phyloP scores from a whole-genome alignment of 441 rosid species.

The Breynia disticha region DNA sequence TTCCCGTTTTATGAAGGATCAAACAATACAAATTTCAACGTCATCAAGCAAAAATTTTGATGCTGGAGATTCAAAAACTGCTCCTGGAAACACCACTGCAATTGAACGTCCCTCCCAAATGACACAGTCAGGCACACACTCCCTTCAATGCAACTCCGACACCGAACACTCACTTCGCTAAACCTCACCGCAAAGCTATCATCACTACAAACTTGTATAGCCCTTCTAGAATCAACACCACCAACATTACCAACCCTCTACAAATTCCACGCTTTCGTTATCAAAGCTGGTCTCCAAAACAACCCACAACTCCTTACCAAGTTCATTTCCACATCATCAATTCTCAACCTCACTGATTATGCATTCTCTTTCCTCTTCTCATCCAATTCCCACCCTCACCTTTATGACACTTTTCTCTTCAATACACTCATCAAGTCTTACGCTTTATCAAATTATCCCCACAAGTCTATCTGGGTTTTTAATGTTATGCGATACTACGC shows the following conservation, averaged over 20 bases:
- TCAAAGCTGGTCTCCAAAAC: conserved; percentile 36
- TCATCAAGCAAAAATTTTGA: too few species aligned
- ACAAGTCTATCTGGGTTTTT: conserved; percentile 15
- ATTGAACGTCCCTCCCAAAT: too few species aligned
- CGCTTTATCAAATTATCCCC: conserved; percentile 9
- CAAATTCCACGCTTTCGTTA: conserved; percentile 28
- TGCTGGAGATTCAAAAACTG: too few species aligned
- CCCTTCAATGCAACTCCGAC: too few species aligned
- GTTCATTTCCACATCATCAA: conserved; percentile 33
- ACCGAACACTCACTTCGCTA: too few species aligned
- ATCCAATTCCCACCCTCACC: conserved; percentile 22
- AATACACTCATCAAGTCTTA: conserved; percentile 38
- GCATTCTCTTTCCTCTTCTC: conserved; percentile 37
- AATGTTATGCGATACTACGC: conserved; percentile 24
- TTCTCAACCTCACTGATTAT: conserved; percentile 24
- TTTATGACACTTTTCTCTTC: conserved; percentile 40
- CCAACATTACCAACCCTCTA: conserved; percentile 24
- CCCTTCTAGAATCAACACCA: conserved; percentile 25
- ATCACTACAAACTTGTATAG: conserved; percentile 31
- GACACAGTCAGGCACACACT: too few species aligned
- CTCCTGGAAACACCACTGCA: too few species aligned
- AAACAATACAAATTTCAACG: too few species aligned
- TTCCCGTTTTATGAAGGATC: too few species aligned
- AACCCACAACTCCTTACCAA: conserved; percentile 42
- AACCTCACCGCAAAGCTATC: conserved; percentile 7